Conservation (phyloP, 139 green algal species). For the Chlamydomonas applanata region DNA sequence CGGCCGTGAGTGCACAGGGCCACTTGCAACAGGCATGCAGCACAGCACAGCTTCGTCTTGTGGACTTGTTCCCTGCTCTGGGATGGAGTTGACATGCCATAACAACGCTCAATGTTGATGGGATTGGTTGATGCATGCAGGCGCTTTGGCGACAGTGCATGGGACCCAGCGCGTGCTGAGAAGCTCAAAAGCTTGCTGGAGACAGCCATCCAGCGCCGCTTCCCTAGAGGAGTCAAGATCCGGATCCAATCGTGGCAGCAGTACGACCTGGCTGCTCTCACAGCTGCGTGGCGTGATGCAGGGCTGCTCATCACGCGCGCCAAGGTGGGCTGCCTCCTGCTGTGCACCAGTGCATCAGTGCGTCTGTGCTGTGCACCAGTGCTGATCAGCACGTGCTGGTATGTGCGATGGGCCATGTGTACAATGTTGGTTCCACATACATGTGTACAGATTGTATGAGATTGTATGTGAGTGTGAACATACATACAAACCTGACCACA, state of each 20-base stretch:
- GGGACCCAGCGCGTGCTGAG: constrained; percentile 34
- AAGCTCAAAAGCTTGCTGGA: constrained; percentile 61
- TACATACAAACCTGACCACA: too few relatives aligned
- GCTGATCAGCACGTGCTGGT: neutral
- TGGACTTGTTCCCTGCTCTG: neutral
- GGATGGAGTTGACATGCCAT: neutral
- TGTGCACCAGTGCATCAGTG: neutral
- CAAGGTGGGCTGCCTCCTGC: constrained; percentile 28
- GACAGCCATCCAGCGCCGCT: constrained; percentile 52
- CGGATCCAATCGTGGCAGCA: constrained; percentile 42
- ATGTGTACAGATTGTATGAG: too few relatives aligned
- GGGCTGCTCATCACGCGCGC: constrained; percentile 47
- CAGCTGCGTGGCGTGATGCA: constrained; percentile 40
- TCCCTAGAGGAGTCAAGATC: constrained; percentile 62
- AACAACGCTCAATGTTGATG: neutral
- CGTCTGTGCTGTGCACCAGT: neutral
- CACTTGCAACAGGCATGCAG: neutral
- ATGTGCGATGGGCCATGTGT: too few relatives aligned
- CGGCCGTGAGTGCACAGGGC: neutral
- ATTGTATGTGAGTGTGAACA: too few relatives aligned
- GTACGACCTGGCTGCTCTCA: constrained; percentile 36
- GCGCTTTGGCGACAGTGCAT: constrained; percentile 18
- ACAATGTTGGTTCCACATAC: too few relatives aligned
- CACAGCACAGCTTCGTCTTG: neutral
- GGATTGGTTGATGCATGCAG: neutral